Base-by-base conservation (phyloP, 208 protist species). In the Tritrichomonas foetus region DNA sequence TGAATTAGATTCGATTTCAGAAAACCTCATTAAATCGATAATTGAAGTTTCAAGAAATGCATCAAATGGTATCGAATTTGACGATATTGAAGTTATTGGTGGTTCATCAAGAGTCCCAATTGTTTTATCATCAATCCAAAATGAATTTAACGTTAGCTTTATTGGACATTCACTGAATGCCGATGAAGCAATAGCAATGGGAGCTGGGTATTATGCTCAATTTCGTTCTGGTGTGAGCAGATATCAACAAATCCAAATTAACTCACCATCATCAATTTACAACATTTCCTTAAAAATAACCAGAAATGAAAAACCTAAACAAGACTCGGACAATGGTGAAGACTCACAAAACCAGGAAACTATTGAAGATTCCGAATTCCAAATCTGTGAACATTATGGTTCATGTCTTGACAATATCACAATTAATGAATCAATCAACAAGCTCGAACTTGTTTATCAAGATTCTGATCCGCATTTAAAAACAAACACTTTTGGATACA, bases 81-180 rank as follows among this genome's bases (percentile, higher is more conserved):
- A 89, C 47, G 25, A 44, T 53, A 47, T 89, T 61, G 41, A 89
- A 89, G 27, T 89, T n/a, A 53, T 89, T 50, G 78, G 78, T 20
- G 78, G 78, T 11, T 55, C 41, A 20, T 89, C 78, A 3, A 25
- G 78, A 33, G 3, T 89, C 8, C 47, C 22, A 30, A 50, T n/a
- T 36, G 3, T 89, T 57, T 0, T 49, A n/a, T n/a, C 41, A 8
- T n/a, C 16, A 39, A 9, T 89, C 1, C 41, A 89, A 57, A 27
- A 89, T 57, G 27, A 25, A 13, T 61, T 89, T 30, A 89, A 89
- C 16, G 14, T 39, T 1, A 61, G n/a, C 33, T 69, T 69, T 69
- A 57, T 89, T 49, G 47, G 47, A 20, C 14, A 20, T 3, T 53
- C 44, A 5, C 22, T 89, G 1, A 89, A 89, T 30, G 78, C 78